A percentile compares a stretch with the other conserved stretches of the same genome.
These are phyloP conservation scores for Hericium rajendrae DNA, from an alignment of 768 basidiomycete species.

Conservation along the genomic window DNA sequence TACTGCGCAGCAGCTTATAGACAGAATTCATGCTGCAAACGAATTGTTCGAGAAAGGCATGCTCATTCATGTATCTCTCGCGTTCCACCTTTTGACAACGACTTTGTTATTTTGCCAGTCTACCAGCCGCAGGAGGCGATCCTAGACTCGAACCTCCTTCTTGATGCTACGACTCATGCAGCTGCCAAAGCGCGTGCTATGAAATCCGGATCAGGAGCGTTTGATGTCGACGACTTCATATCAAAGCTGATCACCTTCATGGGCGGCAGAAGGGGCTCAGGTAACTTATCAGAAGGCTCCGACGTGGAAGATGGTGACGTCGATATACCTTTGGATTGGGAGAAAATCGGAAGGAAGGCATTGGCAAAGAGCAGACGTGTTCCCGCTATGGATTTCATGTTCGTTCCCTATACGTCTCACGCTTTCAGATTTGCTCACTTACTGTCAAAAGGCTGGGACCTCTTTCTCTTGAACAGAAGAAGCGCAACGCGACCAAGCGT, in stretches of 20 bases:
- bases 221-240: constrained; percentile 90
- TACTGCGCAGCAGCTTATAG: constrained; percentile 43
- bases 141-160: constrained; percentile 76
- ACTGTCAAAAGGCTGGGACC: constrained; percentile 73
- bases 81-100: background rate
- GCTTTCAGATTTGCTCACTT: constrained; percentile 10
- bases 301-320: constrained; percentile 45
- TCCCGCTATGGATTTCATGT: constrained; percentile 87
- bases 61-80: background rate
- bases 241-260: constrained; percentile 63
- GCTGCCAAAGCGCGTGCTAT: constrained; percentile 85
- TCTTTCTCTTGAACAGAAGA: constrained; percentile 77
- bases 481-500: constrained; percentile 49
- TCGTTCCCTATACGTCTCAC: constrained; percentile 18
- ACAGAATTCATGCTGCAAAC: constrained; percentile 50
- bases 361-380: constrained; percentile 72
- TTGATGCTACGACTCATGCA: constrained; percentile 68
- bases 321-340: constrained; percentile 62
- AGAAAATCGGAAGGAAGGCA: constrained; percentile 75
- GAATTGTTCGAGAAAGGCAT: constrained; percentile 54
- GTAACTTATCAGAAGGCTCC: constrained; percentile 28
- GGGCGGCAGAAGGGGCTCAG: constrained; percentile 51
- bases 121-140: constrained; percentile 59
- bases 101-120: constrained; percentile 1
- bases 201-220: constrained; percentile 80